Percentiles rank a stretch among this genome's conserved stretches.
These are phyloP conservation scores for Lecanoromycetidae sp. DNA, from an alignment of 2,329 filamentous ascomycete genomes.

Conservation along the genomic window DNA sequence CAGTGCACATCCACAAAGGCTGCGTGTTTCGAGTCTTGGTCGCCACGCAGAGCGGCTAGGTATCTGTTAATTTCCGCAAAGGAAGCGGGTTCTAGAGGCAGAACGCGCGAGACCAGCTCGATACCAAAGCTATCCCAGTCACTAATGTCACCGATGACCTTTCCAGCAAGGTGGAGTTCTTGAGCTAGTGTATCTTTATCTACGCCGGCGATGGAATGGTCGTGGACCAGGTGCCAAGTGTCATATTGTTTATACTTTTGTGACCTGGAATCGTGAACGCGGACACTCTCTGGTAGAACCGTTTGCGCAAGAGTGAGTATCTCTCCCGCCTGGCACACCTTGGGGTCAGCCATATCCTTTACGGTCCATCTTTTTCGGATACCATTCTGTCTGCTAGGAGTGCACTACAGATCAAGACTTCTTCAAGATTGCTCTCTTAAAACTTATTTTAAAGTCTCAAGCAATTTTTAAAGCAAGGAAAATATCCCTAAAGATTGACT, in stretches of 20 bases:
- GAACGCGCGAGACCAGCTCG: constrained; percentile 18
- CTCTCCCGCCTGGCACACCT: no score
- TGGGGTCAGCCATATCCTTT: no score
- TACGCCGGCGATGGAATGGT: constrained; percentile 6
- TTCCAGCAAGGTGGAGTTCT: not conserved
- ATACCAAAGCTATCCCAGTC: constrained; percentile 16
- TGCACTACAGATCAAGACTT: no score
- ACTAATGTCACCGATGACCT: not conserved
- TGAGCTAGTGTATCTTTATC: not conserved
- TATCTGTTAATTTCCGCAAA: constrained; percentile 10
- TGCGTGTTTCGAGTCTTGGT: not conserved
- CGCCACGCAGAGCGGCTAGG: constrained; percentile 4
- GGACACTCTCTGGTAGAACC: not conserved
- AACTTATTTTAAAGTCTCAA: no score
- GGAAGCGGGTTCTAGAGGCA: not conserved
- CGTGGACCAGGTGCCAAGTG: constrained; percentile 12
- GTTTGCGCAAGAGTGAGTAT: not conserved
- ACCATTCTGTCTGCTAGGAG: no score
- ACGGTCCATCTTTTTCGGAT: no score
- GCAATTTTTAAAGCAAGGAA: no score
- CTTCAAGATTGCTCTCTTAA: no score
- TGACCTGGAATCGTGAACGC: constrained; percentile 4
- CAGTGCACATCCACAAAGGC: constrained; percentile 15
- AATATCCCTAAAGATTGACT: no score
- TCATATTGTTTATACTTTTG: constrained; percentile 4